These are phyloP conservation scores for Cyclotella choctawhatcheeana DNA, from an alignment of 108 stramenopile genomes.

Conservation along the genomic window DNA sequence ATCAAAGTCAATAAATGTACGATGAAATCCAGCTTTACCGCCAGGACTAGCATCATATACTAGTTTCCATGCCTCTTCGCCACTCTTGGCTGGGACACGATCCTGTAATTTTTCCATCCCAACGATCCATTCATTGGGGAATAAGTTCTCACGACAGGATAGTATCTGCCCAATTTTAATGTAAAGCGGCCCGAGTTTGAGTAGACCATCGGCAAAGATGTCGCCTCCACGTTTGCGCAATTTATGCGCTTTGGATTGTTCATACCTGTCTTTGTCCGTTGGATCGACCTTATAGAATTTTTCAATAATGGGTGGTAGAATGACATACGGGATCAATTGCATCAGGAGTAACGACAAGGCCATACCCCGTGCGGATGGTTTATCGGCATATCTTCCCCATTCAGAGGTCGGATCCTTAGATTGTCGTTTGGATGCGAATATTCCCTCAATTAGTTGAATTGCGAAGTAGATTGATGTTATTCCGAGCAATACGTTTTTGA, in stretches of 20 bases:
- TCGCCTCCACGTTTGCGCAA: slow-evolving; percentile 49
- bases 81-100: slow-evolving; percentile 84
- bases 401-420: slow-evolving; percentile 75
- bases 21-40: slow-evolving; percentile 57
- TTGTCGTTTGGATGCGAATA: slow-evolving; percentile 52
- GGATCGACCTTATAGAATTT: slow-evolving; percentile 20
- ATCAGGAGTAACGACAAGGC: slow-evolving; percentile 54
- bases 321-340: slow-evolving; percentile 26
- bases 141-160: slow-evolving; percentile 85
- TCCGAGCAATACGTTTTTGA: neutral
- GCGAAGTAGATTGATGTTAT: slow-evolving; percentile 1
- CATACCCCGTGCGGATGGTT: slow-evolving; percentile 72
- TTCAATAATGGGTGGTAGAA: slow-evolving; percentile 31
- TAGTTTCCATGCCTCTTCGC: slow-evolving; percentile 80
- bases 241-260: slow-evolving; percentile 14
- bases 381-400: slow-evolving; percentile 81
- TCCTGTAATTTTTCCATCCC: slow-evolving; percentile 93
- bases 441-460: slow-evolving; percentile 15
- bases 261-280: neutral
- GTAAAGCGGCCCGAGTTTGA: slow-evolving; percentile 88
- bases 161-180: slow-evolving; percentile 95
- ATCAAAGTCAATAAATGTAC: slow-evolving; percentile 79
- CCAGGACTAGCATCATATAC: slow-evolving; percentile 74
- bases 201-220: slow-evolving; percentile 68
- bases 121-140: slow-evolving; percentile 86